These are phyloP conservation scores for Leucaena leucocephala DNA, from an alignment of 306 rosid genomes.

Conservation along the genomic window DNA sequence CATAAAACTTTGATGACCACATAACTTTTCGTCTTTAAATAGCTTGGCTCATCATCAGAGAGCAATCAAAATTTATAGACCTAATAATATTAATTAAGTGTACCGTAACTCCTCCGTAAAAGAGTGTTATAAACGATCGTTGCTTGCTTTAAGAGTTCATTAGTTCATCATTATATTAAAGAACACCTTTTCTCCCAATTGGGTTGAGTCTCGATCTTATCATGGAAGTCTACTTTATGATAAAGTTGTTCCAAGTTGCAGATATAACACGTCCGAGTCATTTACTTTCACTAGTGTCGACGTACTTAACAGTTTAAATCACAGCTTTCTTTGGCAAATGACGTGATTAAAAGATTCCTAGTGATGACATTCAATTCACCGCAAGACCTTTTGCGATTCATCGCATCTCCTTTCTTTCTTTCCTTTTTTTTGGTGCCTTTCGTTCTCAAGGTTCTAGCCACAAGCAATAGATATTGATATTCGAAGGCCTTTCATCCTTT, in stretches of 20 bases:
- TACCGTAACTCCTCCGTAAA: neutral
- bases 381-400: neutral
- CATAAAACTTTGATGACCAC: neutral
- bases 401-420: neutral
- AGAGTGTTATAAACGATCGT: neutral
- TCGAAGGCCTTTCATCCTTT: neutral
- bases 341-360: conserved; percentile 44
- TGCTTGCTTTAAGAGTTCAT: conserved; percentile 30
- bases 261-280: conserved; percentile 21
- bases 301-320: conserved; percentile 11
- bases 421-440: neutral
- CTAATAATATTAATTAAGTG: no score
- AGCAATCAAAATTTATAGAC: neutral
- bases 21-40: neutral
- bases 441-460: neutral
- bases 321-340: neutral
- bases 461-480: neutral
- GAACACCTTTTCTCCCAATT: conserved; percentile 7
- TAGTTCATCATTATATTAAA: conserved; percentile 34
- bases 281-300: conserved; percentile 14
- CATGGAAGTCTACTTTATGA: conserved; percentile 13
- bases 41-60: neutral
- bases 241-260: conserved; percentile 24
- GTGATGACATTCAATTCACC: neutral
- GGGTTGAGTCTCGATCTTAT: conserved; percentile 22